phyloP scores from a whole-genome alignment of 345 rosid genomes.

The Atalantia buxifolia region DNA sequence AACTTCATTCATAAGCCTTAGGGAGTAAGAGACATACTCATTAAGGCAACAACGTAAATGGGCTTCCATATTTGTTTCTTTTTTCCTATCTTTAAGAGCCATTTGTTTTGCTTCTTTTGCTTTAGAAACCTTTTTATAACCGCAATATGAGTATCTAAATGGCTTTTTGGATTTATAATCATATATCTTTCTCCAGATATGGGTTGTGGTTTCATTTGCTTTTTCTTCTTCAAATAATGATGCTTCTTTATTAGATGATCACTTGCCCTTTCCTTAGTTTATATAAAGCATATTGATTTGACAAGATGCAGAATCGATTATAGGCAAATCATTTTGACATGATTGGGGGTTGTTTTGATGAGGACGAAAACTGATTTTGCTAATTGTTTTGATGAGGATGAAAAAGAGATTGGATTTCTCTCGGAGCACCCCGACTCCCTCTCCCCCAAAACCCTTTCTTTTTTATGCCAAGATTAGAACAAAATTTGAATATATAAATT shows the following conservation, averaged over 20 bases:
- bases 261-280: conserved; percentile 7
- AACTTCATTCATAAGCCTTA: conserved; percentile 26
- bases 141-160: conserved; percentile 21
- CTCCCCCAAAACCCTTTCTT: no score
- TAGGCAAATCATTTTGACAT: conserved; percentile 15
- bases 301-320: background rate
- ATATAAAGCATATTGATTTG: conserved; percentile 14
- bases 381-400: background rate
- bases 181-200: conserved; percentile 26
- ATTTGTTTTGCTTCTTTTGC: conserved; percentile 16
- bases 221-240: conserved; percentile 22
- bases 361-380: background rate
- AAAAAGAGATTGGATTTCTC: background rate
- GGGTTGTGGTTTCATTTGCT: conserved; percentile 12
- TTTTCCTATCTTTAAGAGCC: conserved; percentile 16
- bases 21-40: conserved; percentile 32
- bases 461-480: background rate
- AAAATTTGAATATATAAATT: background rate
- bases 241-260: conserved; percentile 9
- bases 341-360: background rate
- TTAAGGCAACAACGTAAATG: conserved; percentile 26
- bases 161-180: conserved; percentile 28
- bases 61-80: background rate
- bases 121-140: conserved; percentile 33
- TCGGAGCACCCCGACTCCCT: no score